A percentile compares a stretch with the other conserved stretches of the same genome.
Evolutionary conservation across 345 rosid species (phyloP).

Genomic region (Boechera retrofracta): DNA sequence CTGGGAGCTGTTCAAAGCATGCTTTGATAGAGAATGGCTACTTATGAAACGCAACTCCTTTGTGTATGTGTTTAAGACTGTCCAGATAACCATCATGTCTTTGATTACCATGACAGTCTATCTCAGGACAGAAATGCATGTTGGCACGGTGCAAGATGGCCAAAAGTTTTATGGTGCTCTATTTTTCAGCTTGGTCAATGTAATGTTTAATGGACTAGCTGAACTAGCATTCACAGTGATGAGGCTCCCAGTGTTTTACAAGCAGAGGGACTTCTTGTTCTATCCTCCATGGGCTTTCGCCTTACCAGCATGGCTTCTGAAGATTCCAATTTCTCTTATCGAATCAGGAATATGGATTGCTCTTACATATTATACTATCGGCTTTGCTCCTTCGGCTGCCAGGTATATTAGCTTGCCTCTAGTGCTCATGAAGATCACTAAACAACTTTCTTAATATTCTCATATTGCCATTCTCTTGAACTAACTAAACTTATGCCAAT

Average conservation of each 20-base stretch:
- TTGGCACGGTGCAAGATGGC: constrained; percentile 52
- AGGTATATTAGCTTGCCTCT: constrained; percentile 48
- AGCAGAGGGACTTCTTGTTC: constrained; percentile 70
- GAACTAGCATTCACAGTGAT: constrained; percentile 62
- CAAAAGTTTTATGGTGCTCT: constrained; percentile 61
- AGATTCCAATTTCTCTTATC: constrained; percentile 63
- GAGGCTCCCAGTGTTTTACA: constrained; percentile 71
- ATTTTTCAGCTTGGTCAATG: constrained; percentile 58
- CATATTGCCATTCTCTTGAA: background rate
- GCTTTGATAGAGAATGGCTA: constrained; percentile 73
- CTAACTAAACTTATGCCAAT: constrained; percentile 26
- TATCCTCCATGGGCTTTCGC: constrained; percentile 73
- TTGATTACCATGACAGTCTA: constrained; percentile 57
- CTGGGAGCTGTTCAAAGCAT: constrained; percentile 67
- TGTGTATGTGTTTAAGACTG: constrained; percentile 60
- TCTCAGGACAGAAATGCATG: constrained; percentile 62
- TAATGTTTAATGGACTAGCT: constrained; percentile 73
- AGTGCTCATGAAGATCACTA: background rate
- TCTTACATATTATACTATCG: constrained; percentile 65
- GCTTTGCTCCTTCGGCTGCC: constrained; percentile 65
- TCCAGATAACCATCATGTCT: constrained; percentile 59
- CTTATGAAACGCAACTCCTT: constrained; percentile 68
- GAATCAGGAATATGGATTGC: constrained; percentile 66
- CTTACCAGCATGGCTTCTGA: constrained; percentile 63
- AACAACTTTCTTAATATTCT: background rate